A percentile compares a stretch with the other conserved stretches of the same genome.
Evolutionary conservation across 2,329 filamentous ascomycete genomes (phyloP).

Genomic region (Colletotrichum sidae): DNA sequence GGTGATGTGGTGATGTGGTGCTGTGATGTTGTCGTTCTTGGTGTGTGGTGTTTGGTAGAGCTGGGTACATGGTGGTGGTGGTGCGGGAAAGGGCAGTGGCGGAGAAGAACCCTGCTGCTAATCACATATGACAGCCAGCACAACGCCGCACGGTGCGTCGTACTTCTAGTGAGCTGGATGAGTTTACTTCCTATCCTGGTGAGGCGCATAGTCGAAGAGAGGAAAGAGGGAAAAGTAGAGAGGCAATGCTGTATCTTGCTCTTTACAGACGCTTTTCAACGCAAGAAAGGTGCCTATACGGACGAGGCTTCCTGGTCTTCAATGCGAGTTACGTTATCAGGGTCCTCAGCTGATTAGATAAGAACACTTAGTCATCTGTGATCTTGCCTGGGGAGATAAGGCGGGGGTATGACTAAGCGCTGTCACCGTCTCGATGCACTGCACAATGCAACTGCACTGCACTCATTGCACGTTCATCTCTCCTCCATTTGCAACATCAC

Average conservation of each 20-base stretch:
- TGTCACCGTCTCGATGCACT: no score
- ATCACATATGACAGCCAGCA: slow-evolving; percentile 6
- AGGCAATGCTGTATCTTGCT: not conserved
- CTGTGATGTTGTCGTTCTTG: no score
- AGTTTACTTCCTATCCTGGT: not conserved
- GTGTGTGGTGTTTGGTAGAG: no score
- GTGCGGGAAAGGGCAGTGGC: slow-evolving; percentile 20
- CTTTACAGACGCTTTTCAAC: not conserved
- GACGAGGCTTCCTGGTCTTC: no score
- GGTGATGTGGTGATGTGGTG: not conserved
- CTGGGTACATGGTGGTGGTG: not conserved
- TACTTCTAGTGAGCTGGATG: not conserved
- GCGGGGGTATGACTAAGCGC: slow-evolving; percentile 16
- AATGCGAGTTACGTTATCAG: no score
- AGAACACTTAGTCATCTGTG: no score
- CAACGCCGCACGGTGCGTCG: not conserved
- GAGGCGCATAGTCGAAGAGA: not conserved
- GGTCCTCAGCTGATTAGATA: no score
- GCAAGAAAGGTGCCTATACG: no score
- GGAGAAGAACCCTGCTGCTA: slow-evolving; percentile 4
- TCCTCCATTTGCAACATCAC: not conserved
- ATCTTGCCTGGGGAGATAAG: not conserved
- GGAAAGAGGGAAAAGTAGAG: slow-evolving; percentile 10
- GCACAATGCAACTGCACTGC: no score
- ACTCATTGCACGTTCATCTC: no score